Percentiles rank a stretch among this genome's conserved stretches.
These are phyloP conservation scores for Paramecium caudatum DNA, from an alignment of 73 alveolate species.

Conservation along the genomic window DNA sequence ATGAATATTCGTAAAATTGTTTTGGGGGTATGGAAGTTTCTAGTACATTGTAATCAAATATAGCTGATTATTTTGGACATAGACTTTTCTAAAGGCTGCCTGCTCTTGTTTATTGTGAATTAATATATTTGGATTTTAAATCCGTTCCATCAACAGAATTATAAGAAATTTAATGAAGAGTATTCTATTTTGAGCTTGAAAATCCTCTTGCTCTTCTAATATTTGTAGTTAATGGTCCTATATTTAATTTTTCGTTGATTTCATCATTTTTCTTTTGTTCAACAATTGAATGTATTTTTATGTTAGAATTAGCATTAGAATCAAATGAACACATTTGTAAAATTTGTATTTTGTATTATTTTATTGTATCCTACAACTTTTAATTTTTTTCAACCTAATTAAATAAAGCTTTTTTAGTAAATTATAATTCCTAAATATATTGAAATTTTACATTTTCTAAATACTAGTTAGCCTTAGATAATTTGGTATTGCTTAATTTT, in stretches of 20 bases:
- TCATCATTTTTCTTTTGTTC: no score
- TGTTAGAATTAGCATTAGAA: no score
- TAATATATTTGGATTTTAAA: not conserved
- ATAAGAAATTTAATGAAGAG: no score
- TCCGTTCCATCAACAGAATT: not conserved
- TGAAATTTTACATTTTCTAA: slow-evolving; percentile 10
- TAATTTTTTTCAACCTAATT: not conserved
- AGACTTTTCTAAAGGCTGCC: slow-evolving; percentile 3
- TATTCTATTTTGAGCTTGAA: no score
- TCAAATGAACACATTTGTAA: no score
- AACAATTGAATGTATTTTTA: no score
- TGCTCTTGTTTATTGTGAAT: slow-evolving; percentile 1
- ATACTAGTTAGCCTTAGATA: not conserved
- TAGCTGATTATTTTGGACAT: not conserved
- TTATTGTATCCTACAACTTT: not conserved
- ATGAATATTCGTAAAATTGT: not conserved
- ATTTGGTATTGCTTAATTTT: not conserved
- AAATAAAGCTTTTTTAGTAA: not conserved
- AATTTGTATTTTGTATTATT: not conserved
- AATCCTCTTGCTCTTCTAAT: no score
- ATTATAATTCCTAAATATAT: not conserved
- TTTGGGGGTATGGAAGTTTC: not conserved
- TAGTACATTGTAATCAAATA: not conserved
- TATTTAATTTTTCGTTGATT: no score
- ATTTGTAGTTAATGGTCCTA: no score